phyloP scores from a whole-genome alignment of 2,329 filamentous ascomycete genomes.

The Botrytis galanthina region DNA sequence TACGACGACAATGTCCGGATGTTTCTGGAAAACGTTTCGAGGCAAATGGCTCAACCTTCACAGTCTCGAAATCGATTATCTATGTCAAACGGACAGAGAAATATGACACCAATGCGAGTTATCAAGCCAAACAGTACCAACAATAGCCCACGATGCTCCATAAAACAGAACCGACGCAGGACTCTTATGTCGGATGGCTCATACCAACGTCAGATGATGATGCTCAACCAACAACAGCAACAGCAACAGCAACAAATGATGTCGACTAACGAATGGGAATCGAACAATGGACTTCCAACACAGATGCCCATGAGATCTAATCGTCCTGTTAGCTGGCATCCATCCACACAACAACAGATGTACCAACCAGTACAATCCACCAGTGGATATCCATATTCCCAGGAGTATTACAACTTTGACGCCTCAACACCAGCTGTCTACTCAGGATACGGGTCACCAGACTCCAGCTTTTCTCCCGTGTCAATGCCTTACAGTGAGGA shows the following conservation, averaged over 20 bases:
- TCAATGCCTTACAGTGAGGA: constrained; percentile 45
- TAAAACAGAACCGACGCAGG: constrained; percentile 51
- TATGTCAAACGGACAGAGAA: constrained; percentile 50
- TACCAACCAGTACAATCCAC: constrained; percentile 40
- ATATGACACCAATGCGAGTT: constrained; percentile 55
- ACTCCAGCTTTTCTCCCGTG: constrained; percentile 53
- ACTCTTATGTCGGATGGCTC: constrained; percentile 52
- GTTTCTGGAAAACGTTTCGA: constrained; percentile 52
- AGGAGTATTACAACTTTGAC: constrained; percentile 30
- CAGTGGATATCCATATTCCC: constrained; percentile 42
- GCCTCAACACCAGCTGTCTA: constrained; percentile 49
- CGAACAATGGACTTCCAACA: constrained; percentile 36
- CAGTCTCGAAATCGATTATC: constrained; percentile 47
- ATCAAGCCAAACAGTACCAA: constrained; percentile 65
- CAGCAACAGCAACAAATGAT: constrained; percentile 40
- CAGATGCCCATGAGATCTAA: constrained; percentile 39
- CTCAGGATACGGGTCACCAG: constrained; percentile 58
- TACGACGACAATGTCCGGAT: constrained; percentile 43
- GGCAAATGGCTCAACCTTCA: constrained; percentile 50
- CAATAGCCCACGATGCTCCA: constrained; percentile 63
- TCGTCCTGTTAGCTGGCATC: constrained; percentile 75
- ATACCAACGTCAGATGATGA: constrained; percentile 32
- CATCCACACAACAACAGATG: constrained; percentile 51
- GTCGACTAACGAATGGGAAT: constrained; percentile 46
- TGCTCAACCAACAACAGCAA: constrained; percentile 37